phyloP scores from a whole-genome alignment of 2,329 filamentous ascomycete genomes.

The Colletotrichum sp. region DNA sequence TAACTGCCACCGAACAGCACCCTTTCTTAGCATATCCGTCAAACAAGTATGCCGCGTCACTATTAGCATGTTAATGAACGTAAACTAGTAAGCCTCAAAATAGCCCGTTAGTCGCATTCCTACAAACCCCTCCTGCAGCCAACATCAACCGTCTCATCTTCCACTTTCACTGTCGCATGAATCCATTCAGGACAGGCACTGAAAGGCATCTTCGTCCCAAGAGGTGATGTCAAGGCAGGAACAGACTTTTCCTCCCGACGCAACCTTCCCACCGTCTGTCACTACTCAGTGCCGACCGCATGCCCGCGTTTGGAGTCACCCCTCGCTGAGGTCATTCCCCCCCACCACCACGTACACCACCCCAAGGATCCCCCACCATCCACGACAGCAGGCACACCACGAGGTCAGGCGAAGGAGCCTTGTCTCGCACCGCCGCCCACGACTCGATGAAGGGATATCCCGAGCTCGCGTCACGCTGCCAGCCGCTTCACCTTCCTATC shows the following conservation, averaged over 20 bases:
- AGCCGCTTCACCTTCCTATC: background rate
- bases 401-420: constrained; percentile 8
- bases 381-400: background rate
- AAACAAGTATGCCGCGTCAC: background rate
- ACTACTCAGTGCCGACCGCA: background rate
- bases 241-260: background rate
- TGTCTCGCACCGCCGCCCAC: background rate
- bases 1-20: background rate
- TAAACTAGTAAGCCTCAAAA: background rate
- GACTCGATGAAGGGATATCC: constrained; percentile 3
- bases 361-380: background rate
- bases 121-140: background rate
- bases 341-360: background rate
- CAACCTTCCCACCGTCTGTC: background rate
- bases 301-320: background rate
- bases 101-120: background rate
- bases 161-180: background rate
- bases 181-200: background rate
- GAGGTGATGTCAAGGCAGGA: background rate
- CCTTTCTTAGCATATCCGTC: background rate
- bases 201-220: background rate
- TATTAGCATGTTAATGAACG: background rate
- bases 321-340: background rate
- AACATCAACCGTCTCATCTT: background rate
- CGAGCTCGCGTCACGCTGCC: constrained; percentile 13